These are phyloP conservation scores for Canariomyces notabilis DNA, from an alignment of 2,329 filamentous ascomycete species.

Conservation along the genomic window DNA sequence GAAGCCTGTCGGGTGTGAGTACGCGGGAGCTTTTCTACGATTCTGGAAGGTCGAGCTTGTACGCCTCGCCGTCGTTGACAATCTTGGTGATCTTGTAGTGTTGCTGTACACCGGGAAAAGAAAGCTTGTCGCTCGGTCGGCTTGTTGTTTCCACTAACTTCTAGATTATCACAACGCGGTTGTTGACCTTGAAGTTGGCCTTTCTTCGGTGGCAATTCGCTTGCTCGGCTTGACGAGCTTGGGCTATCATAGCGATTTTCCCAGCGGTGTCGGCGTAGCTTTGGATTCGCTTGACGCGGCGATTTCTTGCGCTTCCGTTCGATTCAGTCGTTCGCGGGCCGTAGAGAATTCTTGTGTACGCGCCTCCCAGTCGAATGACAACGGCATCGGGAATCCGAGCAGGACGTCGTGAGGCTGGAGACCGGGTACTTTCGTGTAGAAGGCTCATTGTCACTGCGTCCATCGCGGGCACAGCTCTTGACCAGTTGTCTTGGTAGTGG, in stretches of 20 bases:
- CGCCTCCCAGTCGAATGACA: neutral
- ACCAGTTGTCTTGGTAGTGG: conserved; percentile 3
- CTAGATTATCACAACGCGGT: neutral
- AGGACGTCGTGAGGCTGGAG: neutral
- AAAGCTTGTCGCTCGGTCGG: conserved; percentile 1
- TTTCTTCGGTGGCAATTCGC: neutral
- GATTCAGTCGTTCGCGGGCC: too few relatives aligned
- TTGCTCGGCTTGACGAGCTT: neutral
- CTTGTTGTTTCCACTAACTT: neutral
- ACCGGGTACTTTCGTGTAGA: neutral
- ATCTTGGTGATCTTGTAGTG: neutral
- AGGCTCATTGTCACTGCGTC: neutral
- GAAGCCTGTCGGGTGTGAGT: neutral
- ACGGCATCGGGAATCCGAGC: neutral
- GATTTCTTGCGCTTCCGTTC: neutral
- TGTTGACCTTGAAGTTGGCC: neutral
- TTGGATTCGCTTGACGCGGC: neutral
- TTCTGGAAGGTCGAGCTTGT: neutral
- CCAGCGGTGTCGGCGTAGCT: neutral
- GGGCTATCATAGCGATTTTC: neutral
- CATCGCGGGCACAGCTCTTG: neutral
- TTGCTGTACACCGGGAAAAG: neutral
- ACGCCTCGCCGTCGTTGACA: neutral
- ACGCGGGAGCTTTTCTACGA: neutral
- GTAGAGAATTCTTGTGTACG: neutral